These are phyloP conservation scores for Fusarium redolens DNA, from an alignment of 2,329 filamentous ascomycete species.

Conservation along the genomic window DNA sequence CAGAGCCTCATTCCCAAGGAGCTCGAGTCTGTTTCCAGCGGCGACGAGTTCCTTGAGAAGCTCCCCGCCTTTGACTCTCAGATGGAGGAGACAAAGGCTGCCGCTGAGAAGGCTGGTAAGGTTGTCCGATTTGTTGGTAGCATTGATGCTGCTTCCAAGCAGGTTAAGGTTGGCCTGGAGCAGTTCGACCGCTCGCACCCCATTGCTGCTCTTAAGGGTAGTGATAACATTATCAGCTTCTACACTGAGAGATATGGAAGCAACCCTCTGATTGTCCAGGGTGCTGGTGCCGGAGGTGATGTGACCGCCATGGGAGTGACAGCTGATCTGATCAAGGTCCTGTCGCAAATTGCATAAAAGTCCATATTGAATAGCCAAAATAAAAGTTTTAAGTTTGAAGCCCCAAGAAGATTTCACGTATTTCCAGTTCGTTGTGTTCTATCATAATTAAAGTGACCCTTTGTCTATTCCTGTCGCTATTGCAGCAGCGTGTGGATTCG, in stretches of 20 bases:
- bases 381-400: constrained; percentile 29
- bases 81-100: constrained; percentile 89
- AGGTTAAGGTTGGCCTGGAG: constrained; percentile 92
- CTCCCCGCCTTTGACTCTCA: constrained; percentile 85
- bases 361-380: constrained; percentile 31
- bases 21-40: constrained; percentile 79
- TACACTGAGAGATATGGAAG: constrained; percentile 94
- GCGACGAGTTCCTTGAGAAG: constrained; percentile 86
- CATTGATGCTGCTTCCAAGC: constrained; percentile 83
- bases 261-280: constrained; percentile 94
- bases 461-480: constrained; percentile 42
- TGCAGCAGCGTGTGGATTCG: constrained; percentile 37
- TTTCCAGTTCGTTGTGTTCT: constrained; percentile 5
- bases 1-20: constrained; percentile 92
- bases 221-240: constrained; percentile 99
- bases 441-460: constrained; percentile 29
- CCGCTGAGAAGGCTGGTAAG: constrained; percentile 88
- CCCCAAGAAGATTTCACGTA: neutral
- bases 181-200: constrained; percentile 89
- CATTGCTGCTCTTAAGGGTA: constrained; percentile 94
- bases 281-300: constrained; percentile 91
- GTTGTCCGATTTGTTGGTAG: constrained; percentile 95
- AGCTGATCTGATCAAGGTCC: constrained; percentile 89
- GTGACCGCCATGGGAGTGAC: constrained; percentile 98
- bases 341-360: constrained; percentile 72